Conservation (phyloP, 2,329 filamentous ascomycete genomes). For the Monilinia aucupariae region DNA sequence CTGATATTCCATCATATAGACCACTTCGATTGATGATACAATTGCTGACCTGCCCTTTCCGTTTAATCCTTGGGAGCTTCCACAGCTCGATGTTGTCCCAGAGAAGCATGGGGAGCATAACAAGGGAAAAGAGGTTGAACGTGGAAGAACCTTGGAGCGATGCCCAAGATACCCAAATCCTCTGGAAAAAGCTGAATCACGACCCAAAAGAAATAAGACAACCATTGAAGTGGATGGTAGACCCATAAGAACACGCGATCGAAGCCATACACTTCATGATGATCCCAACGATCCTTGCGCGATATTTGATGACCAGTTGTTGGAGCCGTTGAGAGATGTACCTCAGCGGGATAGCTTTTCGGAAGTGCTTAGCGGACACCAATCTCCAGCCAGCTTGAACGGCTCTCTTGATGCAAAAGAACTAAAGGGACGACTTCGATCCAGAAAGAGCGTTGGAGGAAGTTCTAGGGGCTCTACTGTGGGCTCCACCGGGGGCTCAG, state of each 20-base stretch:
- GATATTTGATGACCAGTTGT: slow-evolving; percentile 30
- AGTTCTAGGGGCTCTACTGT: neutral
- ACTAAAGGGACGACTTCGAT: slow-evolving; percentile 2
- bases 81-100: neutral
- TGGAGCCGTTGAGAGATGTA: slow-evolving; percentile 31
- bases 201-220: slow-evolving; percentile 21
- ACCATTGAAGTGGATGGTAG: slow-evolving; percentile 29
- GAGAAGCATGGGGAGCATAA: neutral
- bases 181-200: slow-evolving; percentile 29
- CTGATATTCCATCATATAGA: neutral
- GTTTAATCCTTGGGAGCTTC: slow-evolving; percentile 6
- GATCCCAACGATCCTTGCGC: slow-evolving; percentile 29
- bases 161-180: slow-evolving; percentile 26
- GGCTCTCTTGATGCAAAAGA: neutral
- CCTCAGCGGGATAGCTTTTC: slow-evolving; percentile 27
- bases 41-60: neutral
- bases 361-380: slow-evolving; percentile 24
- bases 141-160: slow-evolving; percentile 27
- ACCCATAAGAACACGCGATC: slow-evolving; percentile 27
- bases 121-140: slow-evolving; percentile 23
- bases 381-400: slow-evolving; percentile 2
- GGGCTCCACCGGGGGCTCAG: too few relatives aligned
- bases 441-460: neutral
- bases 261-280: slow-evolving; percentile 32
- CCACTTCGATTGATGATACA: neutral